Base-by-base conservation (phyloP, 768 basidiomycete genomes). In the Strobilomyces echinocephalus region DNA sequence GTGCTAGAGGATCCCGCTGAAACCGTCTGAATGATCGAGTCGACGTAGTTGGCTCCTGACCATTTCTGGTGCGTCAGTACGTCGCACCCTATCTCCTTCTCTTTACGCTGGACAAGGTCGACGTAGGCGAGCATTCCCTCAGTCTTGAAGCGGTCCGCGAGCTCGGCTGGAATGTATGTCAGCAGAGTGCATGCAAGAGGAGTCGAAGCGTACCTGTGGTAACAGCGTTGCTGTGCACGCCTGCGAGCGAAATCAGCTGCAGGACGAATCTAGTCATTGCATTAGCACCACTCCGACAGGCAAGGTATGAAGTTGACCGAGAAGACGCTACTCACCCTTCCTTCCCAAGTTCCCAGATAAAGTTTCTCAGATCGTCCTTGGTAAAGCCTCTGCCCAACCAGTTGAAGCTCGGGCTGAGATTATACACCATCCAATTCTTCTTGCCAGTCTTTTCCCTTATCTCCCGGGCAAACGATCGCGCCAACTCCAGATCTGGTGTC, bases 91-190 rank as follows among this genome's bases (percentile, higher is more conserved):
- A 93, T 81, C 61, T 87, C 91, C 69, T 86, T 88, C 71, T 95
- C 92, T 68, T 89, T 92, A 58, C 82, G 76, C 65, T 95, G 92
- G 46, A 95, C 81, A 18, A 91, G 81, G 54, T 94, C 79, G 44
- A 94, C 91, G 69, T 95, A 95, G 21, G 93, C 93, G 31, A 91
- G 80, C 88, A 95, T 94, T 43, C 92, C 92, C 43, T 95, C 90
- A 24, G 83, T 80, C 73, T 91, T 88, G 78, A 81, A 95, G 20
- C 79, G 79, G 18, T 79, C 74, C 21, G 93, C 83, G 24, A 95
- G 81, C 66, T 95, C 91, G 47, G 85, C 90, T 86, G 60, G 7
- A 33, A 11, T 9, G 26, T 16, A 14, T 49, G 36, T 68, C 20
- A 61, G 39, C 10, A 40, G 34, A 40, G 47, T n/a, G 9, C 15